These are phyloP conservation scores for Agaricus bisporus DNA, from an alignment of 768 basidiomycete genomes.

Conservation along the genomic window DNA sequence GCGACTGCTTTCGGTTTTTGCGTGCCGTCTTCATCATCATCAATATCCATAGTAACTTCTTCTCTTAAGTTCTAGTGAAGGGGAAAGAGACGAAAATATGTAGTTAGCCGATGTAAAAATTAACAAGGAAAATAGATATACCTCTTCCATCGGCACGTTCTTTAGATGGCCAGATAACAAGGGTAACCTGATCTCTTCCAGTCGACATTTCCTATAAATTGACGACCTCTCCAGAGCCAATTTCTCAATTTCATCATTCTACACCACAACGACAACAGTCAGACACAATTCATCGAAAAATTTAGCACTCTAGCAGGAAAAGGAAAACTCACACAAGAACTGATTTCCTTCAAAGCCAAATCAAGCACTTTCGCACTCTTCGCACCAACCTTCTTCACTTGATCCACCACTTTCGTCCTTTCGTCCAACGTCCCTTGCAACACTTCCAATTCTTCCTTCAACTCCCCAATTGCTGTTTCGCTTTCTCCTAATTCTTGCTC, in stretches of 20 bases:
- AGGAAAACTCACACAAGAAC: slow-evolving; percentile 49
- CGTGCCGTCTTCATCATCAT: slow-evolving; percentile 79
- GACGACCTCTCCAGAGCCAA: slow-evolving; percentile 78
- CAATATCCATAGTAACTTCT: slow-evolving; percentile 88
- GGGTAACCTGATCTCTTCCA: slow-evolving; percentile 88
- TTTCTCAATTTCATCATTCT: slow-evolving; percentile 83
- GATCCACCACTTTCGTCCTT: slow-evolving; percentile 68
- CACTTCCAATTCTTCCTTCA: slow-evolving; percentile 56
- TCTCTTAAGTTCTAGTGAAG: slow-evolving; percentile 65
- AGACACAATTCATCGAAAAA: not conserved
- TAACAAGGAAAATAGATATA: slow-evolving; percentile 22
- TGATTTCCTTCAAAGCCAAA: slow-evolving; percentile 87
- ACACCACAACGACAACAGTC: slow-evolving; percentile 7
- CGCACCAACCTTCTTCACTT: slow-evolving; percentile 61
- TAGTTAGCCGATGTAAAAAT: too few relatives aligned
- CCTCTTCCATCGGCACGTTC: slow-evolving; percentile 95
- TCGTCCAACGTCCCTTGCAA: slow-evolving; percentile 66
- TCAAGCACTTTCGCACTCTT: slow-evolving; percentile 78
- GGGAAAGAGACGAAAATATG: slow-evolving; percentile 4
- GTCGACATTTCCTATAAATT: slow-evolving; percentile 85
- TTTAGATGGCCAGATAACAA: slow-evolving; percentile 69
- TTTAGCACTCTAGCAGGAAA: too few relatives aligned
- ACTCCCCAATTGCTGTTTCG: slow-evolving; percentile 45
- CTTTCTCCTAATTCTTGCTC: slow-evolving; percentile 55
- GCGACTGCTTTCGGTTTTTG: slow-evolving; percentile 66